A percentile compares a stretch with the other conserved stretches of the same genome.
Conservation (phyloP, 2,329 filamentous ascomycete species). For the Talaromyces funiculosus region DNA sequence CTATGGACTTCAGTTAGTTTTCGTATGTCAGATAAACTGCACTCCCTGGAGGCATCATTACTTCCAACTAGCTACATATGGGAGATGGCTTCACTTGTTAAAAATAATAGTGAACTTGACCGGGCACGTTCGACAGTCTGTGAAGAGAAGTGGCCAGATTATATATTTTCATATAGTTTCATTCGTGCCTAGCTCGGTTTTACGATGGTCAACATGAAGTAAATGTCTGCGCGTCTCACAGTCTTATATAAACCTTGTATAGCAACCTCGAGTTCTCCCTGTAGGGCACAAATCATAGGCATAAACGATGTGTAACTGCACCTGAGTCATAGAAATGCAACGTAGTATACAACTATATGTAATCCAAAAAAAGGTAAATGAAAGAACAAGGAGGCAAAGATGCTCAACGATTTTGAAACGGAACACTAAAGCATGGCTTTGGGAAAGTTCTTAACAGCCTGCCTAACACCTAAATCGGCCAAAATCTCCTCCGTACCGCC, state of each 20-base stretch:
- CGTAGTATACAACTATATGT: background rate
- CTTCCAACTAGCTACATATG: background rate
- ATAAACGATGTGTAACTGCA: background rate
- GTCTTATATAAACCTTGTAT: background rate
- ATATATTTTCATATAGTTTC: background rate
- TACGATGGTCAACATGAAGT: background rate
- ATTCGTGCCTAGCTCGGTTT: background rate
- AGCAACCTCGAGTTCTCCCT: background rate
- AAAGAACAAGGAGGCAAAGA: too few relatives aligned
- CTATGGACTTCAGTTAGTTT: too few relatives aligned
- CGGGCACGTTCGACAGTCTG: background rate
- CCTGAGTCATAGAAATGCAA: background rate
- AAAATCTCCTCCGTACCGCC: conserved; percentile 81
- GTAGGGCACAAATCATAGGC: background rate
- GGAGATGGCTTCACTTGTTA: too few relatives aligned
- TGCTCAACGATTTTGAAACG: background rate
- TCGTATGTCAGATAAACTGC: too few relatives aligned
- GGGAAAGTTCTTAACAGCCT: conserved; percentile 78
- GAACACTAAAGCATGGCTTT: conserved; percentile 66
- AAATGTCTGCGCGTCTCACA: background rate
- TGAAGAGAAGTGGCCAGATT: background rate
- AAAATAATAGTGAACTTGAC: too few relatives aligned
- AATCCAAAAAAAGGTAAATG: too few relatives aligned
- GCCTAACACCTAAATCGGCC: conserved; percentile 72
- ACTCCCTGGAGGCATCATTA: background rate